Percentiles rank a stretch among this genome's conserved stretches.
Conservation (phyloP, 2,329 filamentous ascomycete species). For the Mycogone perniciosa region DNA sequence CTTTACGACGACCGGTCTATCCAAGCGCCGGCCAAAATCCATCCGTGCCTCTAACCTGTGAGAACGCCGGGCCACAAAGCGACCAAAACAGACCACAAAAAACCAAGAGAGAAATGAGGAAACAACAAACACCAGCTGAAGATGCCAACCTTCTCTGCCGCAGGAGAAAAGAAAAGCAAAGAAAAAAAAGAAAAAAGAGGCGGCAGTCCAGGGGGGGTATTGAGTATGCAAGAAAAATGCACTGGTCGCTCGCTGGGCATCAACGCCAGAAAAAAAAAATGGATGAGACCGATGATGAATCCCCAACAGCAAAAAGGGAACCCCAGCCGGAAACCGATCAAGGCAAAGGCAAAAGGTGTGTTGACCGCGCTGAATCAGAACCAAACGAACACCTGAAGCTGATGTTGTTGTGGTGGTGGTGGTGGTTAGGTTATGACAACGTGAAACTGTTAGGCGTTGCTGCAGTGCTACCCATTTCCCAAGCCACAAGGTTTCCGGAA, state of each 20-base stretch:
- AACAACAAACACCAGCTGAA: too few species aligned
- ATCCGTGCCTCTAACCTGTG: neutral
- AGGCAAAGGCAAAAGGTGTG: neutral
- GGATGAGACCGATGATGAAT: neutral
- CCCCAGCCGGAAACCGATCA: neutral
- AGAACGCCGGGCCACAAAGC: too few species aligned
- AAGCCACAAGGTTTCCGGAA: too few species aligned
- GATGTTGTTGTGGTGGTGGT: too few species aligned
- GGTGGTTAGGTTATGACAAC: too few species aligned
- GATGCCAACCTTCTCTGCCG: too few species aligned
- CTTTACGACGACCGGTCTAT: neutral
- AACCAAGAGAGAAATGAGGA: neutral
- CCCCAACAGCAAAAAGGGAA: neutral
- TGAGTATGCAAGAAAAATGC: neutral
- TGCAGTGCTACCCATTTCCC: neutral
- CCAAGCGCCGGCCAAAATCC: neutral
- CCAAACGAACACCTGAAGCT: neutral
- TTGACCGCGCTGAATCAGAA: neutral
- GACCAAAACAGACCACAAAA: neutral
- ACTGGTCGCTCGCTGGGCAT: neutral
- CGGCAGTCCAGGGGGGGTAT: too few species aligned
- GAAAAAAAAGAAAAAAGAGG: neutral
- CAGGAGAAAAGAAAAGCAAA: neutral
- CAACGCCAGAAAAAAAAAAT: neutral
- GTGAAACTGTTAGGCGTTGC: neutral